Percentiles rank a stretch among this genome's conserved stretches.
These are phyloP conservation scores for Salicornia ramosissima DNA, from an alignment of 148 eudicot species.

Conservation along the genomic window DNA sequence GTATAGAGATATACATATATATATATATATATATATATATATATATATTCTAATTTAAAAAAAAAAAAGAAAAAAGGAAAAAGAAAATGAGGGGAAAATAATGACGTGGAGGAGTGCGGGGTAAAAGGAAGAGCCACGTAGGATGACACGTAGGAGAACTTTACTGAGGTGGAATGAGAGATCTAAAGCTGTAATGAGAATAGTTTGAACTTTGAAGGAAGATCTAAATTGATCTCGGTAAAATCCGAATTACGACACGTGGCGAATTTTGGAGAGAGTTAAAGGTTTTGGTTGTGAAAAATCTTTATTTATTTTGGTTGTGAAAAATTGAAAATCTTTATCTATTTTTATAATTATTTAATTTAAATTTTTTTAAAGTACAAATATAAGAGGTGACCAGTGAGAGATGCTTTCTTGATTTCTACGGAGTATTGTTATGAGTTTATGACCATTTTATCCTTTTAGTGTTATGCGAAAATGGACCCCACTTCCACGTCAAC, in stretches of 20 bases:
- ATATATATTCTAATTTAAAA: slow-evolving; percentile 4
- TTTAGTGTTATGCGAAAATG: no score
- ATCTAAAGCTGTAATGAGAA: slow-evolving; percentile 41
- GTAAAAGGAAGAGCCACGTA: slow-evolving; percentile 12
- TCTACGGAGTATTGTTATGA: no score
- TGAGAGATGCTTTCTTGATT: no score
- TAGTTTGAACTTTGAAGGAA: slow-evolving; percentile 16
- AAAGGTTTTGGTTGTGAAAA: slow-evolving; percentile 26
- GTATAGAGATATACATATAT: no score
- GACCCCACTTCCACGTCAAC: no score
- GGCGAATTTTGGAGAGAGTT: slow-evolving; percentile 34
- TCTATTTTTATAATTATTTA: no score
- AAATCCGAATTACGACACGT: slow-evolving; percentile 56
- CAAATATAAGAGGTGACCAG: background rate
- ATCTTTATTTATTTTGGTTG: background rate
- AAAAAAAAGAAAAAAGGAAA: no score
- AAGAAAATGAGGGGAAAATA: background rate
- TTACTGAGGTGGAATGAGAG: slow-evolving; percentile 32
- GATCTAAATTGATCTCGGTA: slow-evolving; percentile 35
- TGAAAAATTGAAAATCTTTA: no score
- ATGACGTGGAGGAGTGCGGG: slow-evolving; percentile 34
- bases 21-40: no score
- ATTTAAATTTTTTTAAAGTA: no score
- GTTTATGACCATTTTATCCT: no score
- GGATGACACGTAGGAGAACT: slow-evolving; percentile 25